phyloP scores from a whole-genome alignment of 345 rosid genomes.

The Camelina sativa region DNA sequence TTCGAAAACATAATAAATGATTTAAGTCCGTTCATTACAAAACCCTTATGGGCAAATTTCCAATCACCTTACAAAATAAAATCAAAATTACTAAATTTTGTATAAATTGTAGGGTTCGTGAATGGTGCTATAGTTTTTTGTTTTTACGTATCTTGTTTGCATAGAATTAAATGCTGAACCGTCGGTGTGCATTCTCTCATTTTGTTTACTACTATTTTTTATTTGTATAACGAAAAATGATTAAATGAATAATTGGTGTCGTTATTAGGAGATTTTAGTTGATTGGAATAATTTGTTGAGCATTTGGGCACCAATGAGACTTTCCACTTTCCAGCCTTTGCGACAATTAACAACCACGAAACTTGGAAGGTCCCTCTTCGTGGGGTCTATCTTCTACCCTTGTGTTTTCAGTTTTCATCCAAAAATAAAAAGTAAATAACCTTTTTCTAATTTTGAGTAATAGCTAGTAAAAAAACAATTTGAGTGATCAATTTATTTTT shows the following conservation, averaged over 20 bases:
- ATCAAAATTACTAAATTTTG: constrained; percentile 11
- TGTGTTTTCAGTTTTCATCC: not conserved
- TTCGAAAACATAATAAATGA: constrained; percentile 17
- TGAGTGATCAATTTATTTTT: too few species aligned
- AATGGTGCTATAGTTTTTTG: constrained; percentile 30
- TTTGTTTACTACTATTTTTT: not conserved
- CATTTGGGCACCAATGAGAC: constrained; percentile 15
- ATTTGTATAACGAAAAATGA: not conserved
- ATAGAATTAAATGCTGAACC: constrained; percentile 19
- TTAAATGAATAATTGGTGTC: constrained; percentile 29
- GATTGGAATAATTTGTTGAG: constrained; percentile 22
- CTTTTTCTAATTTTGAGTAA: not conserved
- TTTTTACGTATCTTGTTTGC: constrained; percentile 31
- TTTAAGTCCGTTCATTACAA: constrained; percentile 7
- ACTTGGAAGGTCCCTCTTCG: constrained; percentile 31
- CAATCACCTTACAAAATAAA: not conserved
- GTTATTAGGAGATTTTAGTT: constrained; percentile 28
- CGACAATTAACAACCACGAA: constrained; percentile 42
- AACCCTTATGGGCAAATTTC: not conserved
- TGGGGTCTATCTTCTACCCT: constrained; percentile 31
- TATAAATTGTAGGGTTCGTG: constrained; percentile 34
- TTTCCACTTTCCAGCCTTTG: constrained; percentile 30
- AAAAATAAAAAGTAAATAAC: not conserved
- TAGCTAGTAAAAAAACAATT: not conserved
- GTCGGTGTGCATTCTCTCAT: constrained; percentile 25